These are phyloP conservation scores for Isabelozyma rhagii DNA, from an alignment of 805 yeast genomes.

Conservation along the genomic window DNA sequence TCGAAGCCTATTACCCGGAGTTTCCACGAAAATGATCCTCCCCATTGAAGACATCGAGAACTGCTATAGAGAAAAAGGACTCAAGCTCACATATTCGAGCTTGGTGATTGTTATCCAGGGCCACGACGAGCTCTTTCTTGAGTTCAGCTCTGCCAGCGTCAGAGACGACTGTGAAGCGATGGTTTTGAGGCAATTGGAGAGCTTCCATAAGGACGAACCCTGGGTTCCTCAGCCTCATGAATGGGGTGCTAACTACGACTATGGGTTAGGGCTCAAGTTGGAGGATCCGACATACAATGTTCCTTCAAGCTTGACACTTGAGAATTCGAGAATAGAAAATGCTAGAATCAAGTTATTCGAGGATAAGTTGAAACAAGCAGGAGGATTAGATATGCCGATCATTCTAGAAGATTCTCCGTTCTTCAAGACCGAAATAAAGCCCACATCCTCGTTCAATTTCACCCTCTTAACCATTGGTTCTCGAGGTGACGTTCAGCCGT, in stretches of 20 bases:
- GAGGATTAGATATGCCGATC: constrained; percentile 66
- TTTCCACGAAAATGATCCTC: constrained; percentile 74
- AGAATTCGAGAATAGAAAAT: constrained; percentile 35
- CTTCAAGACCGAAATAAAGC: constrained; percentile 47
- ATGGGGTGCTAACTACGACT: constrained; percentile 8
- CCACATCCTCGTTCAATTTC: constrained; percentile 54
- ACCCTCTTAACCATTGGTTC: constrained; percentile 87
- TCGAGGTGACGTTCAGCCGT: constrained; percentile 96
- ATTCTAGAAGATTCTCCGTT: constrained; percentile 65
- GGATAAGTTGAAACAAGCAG: constrained; percentile 55
- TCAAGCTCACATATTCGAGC: constrained; percentile 66
- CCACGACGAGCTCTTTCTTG: constrained; percentile 73
- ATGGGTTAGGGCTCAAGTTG: constrained; percentile 10
- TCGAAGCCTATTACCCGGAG: constrained; percentile 74
- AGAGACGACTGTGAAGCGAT: constrained; percentile 72
- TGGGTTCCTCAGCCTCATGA: constrained; percentile 18
- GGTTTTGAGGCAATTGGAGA: constrained; percentile 49
- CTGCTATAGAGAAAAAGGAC: constrained; percentile 64
- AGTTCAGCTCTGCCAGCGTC: constrained; percentile 59
- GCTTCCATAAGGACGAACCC: neutral
- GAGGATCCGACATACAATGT: neutral
- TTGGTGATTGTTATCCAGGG: constrained; percentile 68
- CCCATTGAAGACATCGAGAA: constrained; percentile 74
- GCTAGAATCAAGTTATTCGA: constrained; percentile 69
- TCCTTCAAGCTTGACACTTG: constrained; percentile 4